Base-by-base conservation (phyloP, 2,329 filamentous ascomycete species). In the Davidsoniella australis region DNA sequence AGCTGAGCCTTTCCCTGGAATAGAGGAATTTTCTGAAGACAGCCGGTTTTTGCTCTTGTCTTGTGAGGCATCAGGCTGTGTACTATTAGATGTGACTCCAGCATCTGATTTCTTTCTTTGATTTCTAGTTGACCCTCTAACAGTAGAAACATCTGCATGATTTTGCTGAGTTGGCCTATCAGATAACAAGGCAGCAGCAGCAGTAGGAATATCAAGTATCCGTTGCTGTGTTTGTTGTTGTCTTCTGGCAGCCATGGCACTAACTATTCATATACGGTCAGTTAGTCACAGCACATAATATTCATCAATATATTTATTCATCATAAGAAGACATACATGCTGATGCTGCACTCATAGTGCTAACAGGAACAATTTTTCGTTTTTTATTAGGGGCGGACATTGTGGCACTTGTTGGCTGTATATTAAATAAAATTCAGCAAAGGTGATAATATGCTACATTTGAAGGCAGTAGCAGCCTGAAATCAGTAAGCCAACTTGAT, bases 381-480 rank as follows among this genome's bases (percentile, higher is more conserved):
- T 50, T 50, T 39, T 53, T 51, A 41, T 33, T 45, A 12, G 51
- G 41, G n/a, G 40, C 38, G 2, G 45, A 37, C 45, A 48, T 51
- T 33, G 20, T 24, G n/a, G 16, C 9, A 37, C n/a, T 6, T 43
- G 17, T 20, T 47, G 20, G n/a, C 16, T 37, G 12, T 23, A 42
- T 20, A 14, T n/a, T 2, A 42, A 42, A 8, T 6, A 2, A 17
- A 14, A 17, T 41, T 17, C 10, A 20, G 6, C 17, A 20, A 14
- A 42, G 17, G 12, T 6, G 24, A 42, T 14, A 14, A 24, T 12
- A 12, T 1, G 17, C 18, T 6, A 23, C 3, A 42, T 12, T 23
- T 17, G 41, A 12, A 12, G 17, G 10, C 16, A 41, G 17, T 12
- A 41, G 40, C 4, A 5, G 17, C 40, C 1, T 18, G 8, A 41